Evolutionary conservation across 352 stramenopile genomes (phyloP).

Genomic region (Globisporangium camurandrum): DNA sequence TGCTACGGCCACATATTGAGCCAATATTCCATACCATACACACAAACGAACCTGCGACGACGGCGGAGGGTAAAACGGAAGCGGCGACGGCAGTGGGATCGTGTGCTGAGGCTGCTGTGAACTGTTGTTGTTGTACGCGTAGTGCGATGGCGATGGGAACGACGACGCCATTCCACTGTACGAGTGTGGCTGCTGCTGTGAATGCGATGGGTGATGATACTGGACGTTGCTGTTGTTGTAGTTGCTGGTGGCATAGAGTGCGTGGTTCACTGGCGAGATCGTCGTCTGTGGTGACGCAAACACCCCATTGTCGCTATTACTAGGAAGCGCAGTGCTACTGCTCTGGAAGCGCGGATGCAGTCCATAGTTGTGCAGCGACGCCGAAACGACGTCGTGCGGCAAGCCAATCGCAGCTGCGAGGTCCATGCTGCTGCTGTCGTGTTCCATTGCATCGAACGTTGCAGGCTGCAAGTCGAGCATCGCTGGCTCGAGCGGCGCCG

Average conservation of each 20-base stretch:
- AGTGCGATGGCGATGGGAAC: no score
- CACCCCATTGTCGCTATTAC: constrained; percentile 2
- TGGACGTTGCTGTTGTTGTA: constrained; percentile 33
- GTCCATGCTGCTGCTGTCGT: constrained; percentile 19
- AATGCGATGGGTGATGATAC: constrained; percentile 15
- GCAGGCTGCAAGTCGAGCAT: constrained; percentile 8
- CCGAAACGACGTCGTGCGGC: constrained; percentile 58
- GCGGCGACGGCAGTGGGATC: not conserved
- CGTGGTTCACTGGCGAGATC: constrained; percentile 30
- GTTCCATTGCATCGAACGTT: constrained; percentile 5
- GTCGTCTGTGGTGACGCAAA: constrained; percentile 10
- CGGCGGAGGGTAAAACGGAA: no score
- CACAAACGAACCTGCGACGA: no score
- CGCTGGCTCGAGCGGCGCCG: not conserved
- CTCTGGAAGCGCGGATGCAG: constrained; percentile 52
- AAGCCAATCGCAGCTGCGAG: constrained; percentile 33
- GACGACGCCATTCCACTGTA: constrained; percentile 36
- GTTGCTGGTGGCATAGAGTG: constrained; percentile 38
- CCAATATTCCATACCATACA: no score
- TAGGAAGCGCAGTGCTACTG: not conserved
- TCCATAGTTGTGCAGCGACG: constrained; percentile 69
- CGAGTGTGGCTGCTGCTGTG: constrained; percentile 27
- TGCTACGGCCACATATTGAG: no score
- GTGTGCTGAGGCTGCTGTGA: no score
- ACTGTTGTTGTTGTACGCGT: no score